phyloP scores from a whole-genome alignment of 164 flowering plant species.

The Kingdonia uniflora region DNA sequence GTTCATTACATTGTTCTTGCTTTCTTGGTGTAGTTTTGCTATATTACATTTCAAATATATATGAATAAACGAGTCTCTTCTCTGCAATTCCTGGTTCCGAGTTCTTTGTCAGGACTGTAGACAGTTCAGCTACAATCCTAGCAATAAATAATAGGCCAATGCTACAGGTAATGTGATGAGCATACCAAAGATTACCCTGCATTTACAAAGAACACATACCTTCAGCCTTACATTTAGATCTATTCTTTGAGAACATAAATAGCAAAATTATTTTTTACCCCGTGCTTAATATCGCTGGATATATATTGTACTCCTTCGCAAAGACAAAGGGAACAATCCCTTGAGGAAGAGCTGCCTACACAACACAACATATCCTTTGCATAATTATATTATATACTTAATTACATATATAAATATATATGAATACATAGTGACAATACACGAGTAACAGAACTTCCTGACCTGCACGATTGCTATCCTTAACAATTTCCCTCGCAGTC shows the following conservation, averaged over 20 bases:
- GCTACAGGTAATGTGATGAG: constrained; percentile 46
- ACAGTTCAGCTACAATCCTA: constrained; percentile 27
- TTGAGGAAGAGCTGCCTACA: constrained; percentile 85
- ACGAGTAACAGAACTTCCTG: background rate
- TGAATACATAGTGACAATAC: background rate
- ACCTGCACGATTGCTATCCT: constrained; percentile 70
- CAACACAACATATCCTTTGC: constrained; percentile 1
- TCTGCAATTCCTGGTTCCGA: constrained; percentile 5
- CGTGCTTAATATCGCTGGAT: constrained; percentile 63
- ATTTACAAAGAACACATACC: constrained; percentile 14
- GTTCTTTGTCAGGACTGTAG: background rate
- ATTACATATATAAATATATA: too few relatives aligned
- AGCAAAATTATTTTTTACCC: constrained; percentile 31
- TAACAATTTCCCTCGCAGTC: constrained; percentile 34
- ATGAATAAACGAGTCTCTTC: too few relatives aligned
- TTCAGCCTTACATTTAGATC: constrained; percentile 1
- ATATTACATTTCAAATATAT: too few relatives aligned
- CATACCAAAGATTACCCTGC: constrained; percentile 65
- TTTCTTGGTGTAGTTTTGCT: too few relatives aligned
- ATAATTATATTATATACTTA: background rate
- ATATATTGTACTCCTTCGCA: constrained; percentile 65
- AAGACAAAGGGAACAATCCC: constrained; percentile 78
- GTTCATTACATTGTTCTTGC: too few relatives aligned
- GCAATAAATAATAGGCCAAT: constrained; percentile 49
- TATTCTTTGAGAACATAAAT: background rate